Evolutionary conservation across 441 rosid species (phyloP).

Genomic region (Adansonia grandidieri): DNA sequence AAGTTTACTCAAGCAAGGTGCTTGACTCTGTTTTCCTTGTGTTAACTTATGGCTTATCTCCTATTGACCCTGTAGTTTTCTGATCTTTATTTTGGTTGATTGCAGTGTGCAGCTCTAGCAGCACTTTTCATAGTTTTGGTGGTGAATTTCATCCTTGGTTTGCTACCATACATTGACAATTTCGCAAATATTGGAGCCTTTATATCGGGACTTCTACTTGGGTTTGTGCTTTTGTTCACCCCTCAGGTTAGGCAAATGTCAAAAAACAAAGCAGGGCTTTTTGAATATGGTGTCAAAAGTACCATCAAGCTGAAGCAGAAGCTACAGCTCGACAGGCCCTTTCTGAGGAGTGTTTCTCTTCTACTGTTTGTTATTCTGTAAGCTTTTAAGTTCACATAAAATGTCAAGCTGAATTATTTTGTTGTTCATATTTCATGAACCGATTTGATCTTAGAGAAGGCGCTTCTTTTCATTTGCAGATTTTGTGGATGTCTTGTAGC

Average conservation of each 20-base stretch:
- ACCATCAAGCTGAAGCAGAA: slow-evolving; percentile 56
- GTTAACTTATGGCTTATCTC: neutral
- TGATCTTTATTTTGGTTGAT: slow-evolving; percentile 31
- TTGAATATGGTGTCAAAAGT: slow-evolving; percentile 45
- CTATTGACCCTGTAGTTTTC: neutral
- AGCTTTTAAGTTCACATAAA: slow-evolving; percentile 36
- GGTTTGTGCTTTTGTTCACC: slow-evolving; percentile 61
- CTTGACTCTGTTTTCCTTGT: slow-evolving; percentile 17
- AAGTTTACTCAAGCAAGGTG: slow-evolving; percentile 66
- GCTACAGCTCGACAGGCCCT: slow-evolving; percentile 71
- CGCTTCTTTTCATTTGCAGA: slow-evolving; percentile 40
- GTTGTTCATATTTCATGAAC: slow-evolving; percentile 14
- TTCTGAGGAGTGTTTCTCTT: slow-evolving; percentile 60
- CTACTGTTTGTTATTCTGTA: slow-evolving; percentile 59
- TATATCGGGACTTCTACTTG: slow-evolving; percentile 75
- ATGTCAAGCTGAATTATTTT: neutral
- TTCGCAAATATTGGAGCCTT: slow-evolving; percentile 83
- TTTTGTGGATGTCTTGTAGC: slow-evolving; percentile 55
- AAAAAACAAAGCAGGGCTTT: slow-evolving; percentile 52
- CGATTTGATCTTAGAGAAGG: slow-evolving; percentile 24
- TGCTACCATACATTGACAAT: slow-evolving; percentile 73
- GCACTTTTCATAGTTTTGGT: slow-evolving; percentile 48
- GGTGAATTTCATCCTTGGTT: slow-evolving; percentile 65
- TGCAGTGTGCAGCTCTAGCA: slow-evolving; percentile 66
- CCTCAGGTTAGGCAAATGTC: slow-evolving; percentile 56